These are phyloP conservation scores for Podila epicladia DNA, from an alignment of 192 early-diverging fungal genomes.

Conservation along the genomic window DNA sequence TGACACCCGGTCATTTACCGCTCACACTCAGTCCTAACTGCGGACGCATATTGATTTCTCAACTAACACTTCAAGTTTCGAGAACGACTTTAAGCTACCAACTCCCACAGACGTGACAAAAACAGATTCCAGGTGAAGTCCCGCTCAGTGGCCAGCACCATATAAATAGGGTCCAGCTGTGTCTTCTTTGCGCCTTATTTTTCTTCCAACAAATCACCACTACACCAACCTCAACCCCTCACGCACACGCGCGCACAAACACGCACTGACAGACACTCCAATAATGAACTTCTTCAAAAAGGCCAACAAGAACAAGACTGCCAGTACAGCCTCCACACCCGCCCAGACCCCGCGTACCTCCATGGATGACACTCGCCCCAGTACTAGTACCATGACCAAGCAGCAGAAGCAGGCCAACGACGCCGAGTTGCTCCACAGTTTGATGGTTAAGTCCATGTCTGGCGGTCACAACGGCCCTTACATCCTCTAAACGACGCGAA, in stretches of 20 bases:
- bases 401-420: conserved; percentile 1
- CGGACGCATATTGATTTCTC: too few relatives aligned
- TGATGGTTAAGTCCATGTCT: conserved; percentile 10
- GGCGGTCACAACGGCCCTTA: conserved; percentile 17
- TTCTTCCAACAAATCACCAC: not conserved
- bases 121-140: too few relatives aligned
- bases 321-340: conserved; percentile 4
- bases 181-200: not conserved
- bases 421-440: not conserved
- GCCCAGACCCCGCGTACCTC: conserved; percentile 4
- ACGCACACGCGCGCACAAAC: not conserved
- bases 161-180: too few relatives aligned
- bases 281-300: conserved; percentile 14
- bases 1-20: too few relatives aligned
- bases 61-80: too few relatives aligned
- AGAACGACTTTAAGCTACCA: too few relatives aligned
- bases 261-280: not conserved
- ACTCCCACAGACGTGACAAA: too few relatives aligned
- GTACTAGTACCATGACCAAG: not conserved
- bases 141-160: too few relatives aligned
- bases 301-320: conserved; percentile 16
- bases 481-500: conserved; percentile 18
- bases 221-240: not conserved
- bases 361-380: conserved; percentile 4
- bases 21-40: too few relatives aligned